A percentile compares a stretch with the other conserved stretches of the same genome.
phyloP scores from a whole-genome alignment of 2,329 filamentous ascomycete species.

The Harringtonia aguacate region DNA sequence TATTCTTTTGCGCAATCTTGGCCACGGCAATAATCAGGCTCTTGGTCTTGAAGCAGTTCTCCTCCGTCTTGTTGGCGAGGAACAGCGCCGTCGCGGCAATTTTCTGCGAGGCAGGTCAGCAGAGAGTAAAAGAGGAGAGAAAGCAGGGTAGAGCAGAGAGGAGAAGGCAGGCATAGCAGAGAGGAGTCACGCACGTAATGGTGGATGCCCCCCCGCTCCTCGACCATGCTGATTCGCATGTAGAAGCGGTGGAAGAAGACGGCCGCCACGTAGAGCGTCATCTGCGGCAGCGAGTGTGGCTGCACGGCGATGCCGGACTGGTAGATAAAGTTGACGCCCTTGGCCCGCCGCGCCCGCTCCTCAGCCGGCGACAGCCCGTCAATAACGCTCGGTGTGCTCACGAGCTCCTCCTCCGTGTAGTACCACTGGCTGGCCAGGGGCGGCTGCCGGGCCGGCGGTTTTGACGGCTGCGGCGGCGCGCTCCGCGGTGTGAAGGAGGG shows the following conservation, averaged over 20 bases:
- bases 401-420: conserved; percentile 74
- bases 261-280: conserved; percentile 83
- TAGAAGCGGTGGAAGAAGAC: conserved; percentile 95
- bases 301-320: conserved; percentile 90
- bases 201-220: conserved; percentile 67
- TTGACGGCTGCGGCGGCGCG: not conserved
- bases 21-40: conserved; percentile 90
- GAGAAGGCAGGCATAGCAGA: not conserved
- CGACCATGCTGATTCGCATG: conserved; percentile 77
- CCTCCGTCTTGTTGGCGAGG: conserved; percentile 92
- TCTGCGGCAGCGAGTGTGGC: conserved; percentile 55
- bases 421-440: conserved; percentile 63
- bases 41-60: conserved; percentile 92
- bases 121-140: not conserved
- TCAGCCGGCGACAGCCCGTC: conserved; percentile 69
- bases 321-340: conserved; percentile 93
- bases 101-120: conserved; percentile 33
- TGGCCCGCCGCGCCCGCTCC: conserved; percentile 71
- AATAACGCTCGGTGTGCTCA: conserved; percentile 71
- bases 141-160: no score
- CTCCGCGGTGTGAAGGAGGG: not conserved
- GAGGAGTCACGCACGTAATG: conserved; percentile 63
- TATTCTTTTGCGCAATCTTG: conserved; percentile 89
- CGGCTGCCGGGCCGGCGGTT: conserved; percentile 3
- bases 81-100: conserved; percentile 88